Conservation (phyloP, 495 filamentous ascomycete genomes). For the Trypethelium eluteriae region DNA sequence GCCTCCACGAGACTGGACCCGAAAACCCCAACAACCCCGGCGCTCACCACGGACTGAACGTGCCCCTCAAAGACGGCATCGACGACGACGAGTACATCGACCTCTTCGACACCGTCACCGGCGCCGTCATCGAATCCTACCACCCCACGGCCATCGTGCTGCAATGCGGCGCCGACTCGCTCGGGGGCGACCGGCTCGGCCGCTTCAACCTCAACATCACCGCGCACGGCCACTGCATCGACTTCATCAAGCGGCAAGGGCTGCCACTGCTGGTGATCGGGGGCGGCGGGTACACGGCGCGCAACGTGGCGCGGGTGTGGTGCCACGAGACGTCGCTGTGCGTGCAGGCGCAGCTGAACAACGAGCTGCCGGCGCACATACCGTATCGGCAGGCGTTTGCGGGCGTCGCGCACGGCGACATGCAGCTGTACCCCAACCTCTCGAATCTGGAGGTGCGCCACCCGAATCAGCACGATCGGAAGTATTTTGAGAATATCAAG, state of each 20-base stretch:
- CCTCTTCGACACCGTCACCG: slow-evolving; percentile 76
- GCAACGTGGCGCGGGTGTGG: slow-evolving; percentile 94
- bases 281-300: slow-evolving; percentile 93
- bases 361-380: slow-evolving; percentile 31
- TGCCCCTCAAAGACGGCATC: slow-evolving; percentile 69
- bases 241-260: slow-evolving; percentile 68
- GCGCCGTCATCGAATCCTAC: slow-evolving; percentile 65
- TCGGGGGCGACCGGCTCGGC: slow-evolving; percentile 86
- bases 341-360: slow-evolving; percentile 49
- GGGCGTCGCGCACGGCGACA: slow-evolving; percentile 42
- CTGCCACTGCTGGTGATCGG: slow-evolving; percentile 84
- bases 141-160: slow-evolving; percentile 81
- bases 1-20: slow-evolving; percentile 52
- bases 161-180: slow-evolving; percentile 92
- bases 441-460: slow-evolving; percentile 44
- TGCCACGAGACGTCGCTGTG: slow-evolving; percentile 91
- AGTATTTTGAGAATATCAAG: slow-evolving; percentile 64
- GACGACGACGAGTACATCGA: slow-evolving; percentile 82
- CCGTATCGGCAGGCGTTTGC: slow-evolving; percentile 33
- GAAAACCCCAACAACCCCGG: slow-evolving; percentile 53
- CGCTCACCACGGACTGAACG: slow-evolving; percentile 58
- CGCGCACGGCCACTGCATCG: slow-evolving; percentile 86
- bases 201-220: slow-evolving; percentile 94
- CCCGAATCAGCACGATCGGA: slow-evolving; percentile 70
- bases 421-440: slow-evolving; percentile 62